These are phyloP conservation scores for Huntiella omanensis DNA, from an alignment of 2,329 filamentous ascomycete genomes.

Conservation along the genomic window DNA sequence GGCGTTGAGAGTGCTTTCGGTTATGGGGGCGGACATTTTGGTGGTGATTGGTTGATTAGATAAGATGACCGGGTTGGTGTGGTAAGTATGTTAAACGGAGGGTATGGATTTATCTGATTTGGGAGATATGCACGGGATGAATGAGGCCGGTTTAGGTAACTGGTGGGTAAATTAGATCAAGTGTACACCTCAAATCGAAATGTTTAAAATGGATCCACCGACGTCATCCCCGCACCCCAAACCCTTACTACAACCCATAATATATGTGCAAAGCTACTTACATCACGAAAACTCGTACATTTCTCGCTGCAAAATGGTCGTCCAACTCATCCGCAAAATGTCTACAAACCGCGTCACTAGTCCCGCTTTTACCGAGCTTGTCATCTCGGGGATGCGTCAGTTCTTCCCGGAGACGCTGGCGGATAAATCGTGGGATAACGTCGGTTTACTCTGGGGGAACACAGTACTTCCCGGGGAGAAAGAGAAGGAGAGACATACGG, in stretches of 20 bases:
- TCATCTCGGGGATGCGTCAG: slow-evolving; percentile 60
- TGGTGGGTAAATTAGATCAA: no score
- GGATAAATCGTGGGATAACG: slow-evolving; percentile 88
- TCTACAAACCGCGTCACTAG: slow-evolving; percentile 7
- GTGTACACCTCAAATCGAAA: no score
- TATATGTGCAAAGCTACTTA: not conserved
- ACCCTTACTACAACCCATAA: no score
- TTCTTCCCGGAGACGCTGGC: slow-evolving; percentile 83
- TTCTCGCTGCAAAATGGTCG: not conserved
- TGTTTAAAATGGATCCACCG: no score
- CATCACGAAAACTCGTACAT: not conserved
- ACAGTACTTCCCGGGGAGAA: slow-evolving; percentile 16
- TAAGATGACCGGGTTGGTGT: no score
- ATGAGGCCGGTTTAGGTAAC: no score
- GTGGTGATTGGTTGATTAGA: not conserved
- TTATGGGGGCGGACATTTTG: slow-evolving; percentile 18
- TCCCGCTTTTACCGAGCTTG: slow-evolving; percentile 30
- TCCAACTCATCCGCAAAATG: not conserved
- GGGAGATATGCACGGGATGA: no score
- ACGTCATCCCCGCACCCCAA: no score
- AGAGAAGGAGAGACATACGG: slow-evolving; percentile 18
- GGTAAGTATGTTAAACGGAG: no score
- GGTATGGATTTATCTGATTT: no score
- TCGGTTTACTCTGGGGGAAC: slow-evolving; percentile 52
- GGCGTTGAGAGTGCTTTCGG: slow-evolving; percentile 48